phyloP scores from a whole-genome alignment of 2,329 filamentous ascomycete genomes.

The Scedosporium boydii region DNA sequence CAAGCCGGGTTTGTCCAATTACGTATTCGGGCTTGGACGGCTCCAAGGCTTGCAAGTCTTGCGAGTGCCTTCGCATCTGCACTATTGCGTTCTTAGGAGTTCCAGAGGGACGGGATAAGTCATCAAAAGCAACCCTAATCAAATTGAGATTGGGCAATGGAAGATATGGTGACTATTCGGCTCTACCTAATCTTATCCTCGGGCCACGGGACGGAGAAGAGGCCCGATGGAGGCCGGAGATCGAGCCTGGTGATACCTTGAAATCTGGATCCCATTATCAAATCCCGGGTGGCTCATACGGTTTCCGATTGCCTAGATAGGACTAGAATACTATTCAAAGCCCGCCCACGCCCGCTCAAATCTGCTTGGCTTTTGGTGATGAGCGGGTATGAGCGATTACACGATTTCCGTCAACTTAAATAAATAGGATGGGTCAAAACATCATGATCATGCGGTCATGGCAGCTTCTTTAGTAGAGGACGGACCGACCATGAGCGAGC shows the following conservation, averaged over 20 bases:
- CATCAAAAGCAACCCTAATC: background rate
- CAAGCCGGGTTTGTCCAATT: constrained; percentile 1
- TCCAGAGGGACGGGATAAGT: background rate
- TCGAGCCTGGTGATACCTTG: background rate
- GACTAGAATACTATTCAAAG: no score
- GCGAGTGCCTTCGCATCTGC: background rate
- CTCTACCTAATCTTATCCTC: background rate
- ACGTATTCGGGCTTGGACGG: background rate
- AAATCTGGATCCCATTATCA: background rate
- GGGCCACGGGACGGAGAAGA: constrained; percentile 3
- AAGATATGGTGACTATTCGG: background rate
- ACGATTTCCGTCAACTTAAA: no score
- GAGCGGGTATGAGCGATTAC: no score
- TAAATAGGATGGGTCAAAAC: no score
- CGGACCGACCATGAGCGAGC: no score
- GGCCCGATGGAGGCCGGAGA: background rate
- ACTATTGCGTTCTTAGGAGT: background rate
- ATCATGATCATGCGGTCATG: no score
- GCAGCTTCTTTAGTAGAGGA: no score
- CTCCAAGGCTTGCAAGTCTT: background rate
- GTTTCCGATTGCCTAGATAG: no score
- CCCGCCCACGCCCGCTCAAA: no score
- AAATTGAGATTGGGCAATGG: background rate
- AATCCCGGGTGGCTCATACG: no score
- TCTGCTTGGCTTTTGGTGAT: no score